Percentiles rank a stretch among this genome's conserved stretches.
Conservation (phyloP, 176 grass and related monocot genomes). For the Areca catechu region DNA sequence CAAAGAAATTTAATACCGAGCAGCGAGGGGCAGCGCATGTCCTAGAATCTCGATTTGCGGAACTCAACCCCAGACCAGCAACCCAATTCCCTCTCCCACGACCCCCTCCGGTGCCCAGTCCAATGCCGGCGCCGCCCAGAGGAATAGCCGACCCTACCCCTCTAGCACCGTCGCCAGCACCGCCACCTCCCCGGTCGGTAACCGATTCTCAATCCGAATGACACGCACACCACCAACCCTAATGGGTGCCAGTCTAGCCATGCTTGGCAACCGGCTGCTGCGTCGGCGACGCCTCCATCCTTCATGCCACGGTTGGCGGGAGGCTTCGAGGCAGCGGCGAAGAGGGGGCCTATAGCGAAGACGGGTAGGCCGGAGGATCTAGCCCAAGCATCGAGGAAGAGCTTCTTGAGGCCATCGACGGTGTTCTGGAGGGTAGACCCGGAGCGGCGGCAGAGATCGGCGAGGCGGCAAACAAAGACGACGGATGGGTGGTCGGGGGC, state of each 20-base stretch:
- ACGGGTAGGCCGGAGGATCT: neutral
- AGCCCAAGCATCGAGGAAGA: neutral
- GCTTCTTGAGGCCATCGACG: constrained; percentile 8
- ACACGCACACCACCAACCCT: constrained; percentile 24
- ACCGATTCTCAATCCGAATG: constrained; percentile 29
- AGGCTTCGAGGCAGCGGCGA: neutral
- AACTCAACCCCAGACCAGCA: constrained; percentile 21
- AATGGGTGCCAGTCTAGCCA: constrained; percentile 27
- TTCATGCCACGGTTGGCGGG: neutral
- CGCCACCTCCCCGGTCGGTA: constrained; percentile 2
- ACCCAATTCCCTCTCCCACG: neutral
- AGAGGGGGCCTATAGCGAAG: too few relatives aligned
- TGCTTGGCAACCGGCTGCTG: neutral
- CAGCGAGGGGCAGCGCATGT: too few relatives aligned
- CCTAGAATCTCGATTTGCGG: constrained; percentile 28
- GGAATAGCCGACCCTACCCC: constrained; percentile 7
- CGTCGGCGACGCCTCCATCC: neutral
- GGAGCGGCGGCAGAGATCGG: neutral
- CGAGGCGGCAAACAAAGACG: too few relatives aligned
- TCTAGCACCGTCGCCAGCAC: constrained; percentile 17
- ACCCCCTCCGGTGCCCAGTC: neutral
- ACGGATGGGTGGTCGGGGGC: too few relatives aligned
- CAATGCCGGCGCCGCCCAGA: constrained; percentile 20
- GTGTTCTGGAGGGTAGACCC: constrained; percentile 5
- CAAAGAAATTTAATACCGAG: too few relatives aligned